Evolutionary conservation across 2,329 filamentous ascomycete genomes (phyloP).

Genomic region (Talaromyces pinophilus): DNA sequence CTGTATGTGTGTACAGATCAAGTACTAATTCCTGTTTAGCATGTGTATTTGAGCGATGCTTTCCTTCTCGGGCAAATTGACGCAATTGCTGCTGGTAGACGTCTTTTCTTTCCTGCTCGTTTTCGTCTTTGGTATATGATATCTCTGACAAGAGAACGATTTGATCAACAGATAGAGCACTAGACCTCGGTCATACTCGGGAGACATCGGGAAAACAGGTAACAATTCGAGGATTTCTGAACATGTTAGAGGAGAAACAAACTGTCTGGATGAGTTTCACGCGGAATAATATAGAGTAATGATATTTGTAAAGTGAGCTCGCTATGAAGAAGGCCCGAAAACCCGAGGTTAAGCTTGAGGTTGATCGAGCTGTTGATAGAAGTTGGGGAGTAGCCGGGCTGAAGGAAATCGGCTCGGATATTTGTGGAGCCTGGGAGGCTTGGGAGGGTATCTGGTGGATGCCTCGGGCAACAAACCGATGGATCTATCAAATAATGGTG

Average conservation of each 20-base stretch:
- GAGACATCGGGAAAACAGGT: slow-evolving; percentile 8
- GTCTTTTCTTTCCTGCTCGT: background rate
- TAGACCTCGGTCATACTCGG: slow-evolving; percentile 10
- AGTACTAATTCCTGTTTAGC: background rate
- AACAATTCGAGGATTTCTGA: background rate
- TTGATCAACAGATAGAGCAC: background rate
- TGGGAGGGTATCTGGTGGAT: background rate
- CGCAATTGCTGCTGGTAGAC: background rate
- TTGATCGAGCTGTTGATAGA: background rate
- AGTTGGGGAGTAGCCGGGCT: background rate
- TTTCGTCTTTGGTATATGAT: background rate
- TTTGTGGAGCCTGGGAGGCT: slow-evolving; percentile 12
- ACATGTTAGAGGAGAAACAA: background rate
- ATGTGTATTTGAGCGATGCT: background rate
- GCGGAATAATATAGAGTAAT: slow-evolving; percentile 4
- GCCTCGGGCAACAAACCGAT: slow-evolving; percentile 14
- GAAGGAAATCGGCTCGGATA: slow-evolving; percentile 15
- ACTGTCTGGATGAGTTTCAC: background rate
- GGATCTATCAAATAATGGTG: background rate
- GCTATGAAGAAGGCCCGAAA: slow-evolving; percentile 1
- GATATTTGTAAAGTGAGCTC: slow-evolving; percentile 8
- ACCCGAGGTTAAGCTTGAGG: slow-evolving; percentile 16
- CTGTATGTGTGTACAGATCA: background rate
- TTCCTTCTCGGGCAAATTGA: background rate
- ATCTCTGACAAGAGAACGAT: background rate